Base-by-base conservation (phyloP, 2,329 filamentous ascomycete genomes). In the Samsoniella hepiali region DNA sequence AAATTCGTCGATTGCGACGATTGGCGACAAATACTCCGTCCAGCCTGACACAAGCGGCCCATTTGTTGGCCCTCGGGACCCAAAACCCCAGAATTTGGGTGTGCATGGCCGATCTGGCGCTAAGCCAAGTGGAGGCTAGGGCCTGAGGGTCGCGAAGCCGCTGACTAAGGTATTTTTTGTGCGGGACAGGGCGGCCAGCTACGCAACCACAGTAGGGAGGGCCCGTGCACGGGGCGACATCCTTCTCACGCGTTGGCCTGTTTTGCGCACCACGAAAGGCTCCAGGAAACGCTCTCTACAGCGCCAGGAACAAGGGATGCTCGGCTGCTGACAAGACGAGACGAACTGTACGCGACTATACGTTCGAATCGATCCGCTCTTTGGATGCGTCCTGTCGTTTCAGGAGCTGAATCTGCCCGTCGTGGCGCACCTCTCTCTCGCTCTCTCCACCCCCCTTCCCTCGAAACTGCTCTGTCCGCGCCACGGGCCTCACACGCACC, bases 181-280 rank as follows among this genome's bases (percentile, higher is more conserved):
- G 22, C n/a, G 13, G 47, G 22, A 40, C 38, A 29, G 22, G 22
- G 47, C 47, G 13, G 29, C 22, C 22, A 11, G 29, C 15, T 36
- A 11, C 49, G 9, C 7, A 32, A 34, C 22, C 22, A 22, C 22
- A 22, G 27, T 54, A 36, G 50, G 31, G 51, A 54, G 10, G 58
- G 58, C 40, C 58, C 50, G 58, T 62, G 58, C 58, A 62, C 58
- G 31, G 40, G 31, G 40, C 58, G 58, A 62, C 49, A 17, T 36
- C 40, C 38, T 45, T 34, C 32, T n/a, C 47, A 62, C 58, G 58
- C 58, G 58, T 62, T 62, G 58, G 50, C 58, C 58, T 62, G 58
- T 55, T 62, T 62, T 62, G 58, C 49, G 58, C 58, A 60, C 22
- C 34, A 22, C 32, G 38, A 22, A 32, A 31, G 36, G 38, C 38